phyloP scores from a whole-genome alignment of 129 eudicot species.

The Saposhnikovia divaricata region DNA sequence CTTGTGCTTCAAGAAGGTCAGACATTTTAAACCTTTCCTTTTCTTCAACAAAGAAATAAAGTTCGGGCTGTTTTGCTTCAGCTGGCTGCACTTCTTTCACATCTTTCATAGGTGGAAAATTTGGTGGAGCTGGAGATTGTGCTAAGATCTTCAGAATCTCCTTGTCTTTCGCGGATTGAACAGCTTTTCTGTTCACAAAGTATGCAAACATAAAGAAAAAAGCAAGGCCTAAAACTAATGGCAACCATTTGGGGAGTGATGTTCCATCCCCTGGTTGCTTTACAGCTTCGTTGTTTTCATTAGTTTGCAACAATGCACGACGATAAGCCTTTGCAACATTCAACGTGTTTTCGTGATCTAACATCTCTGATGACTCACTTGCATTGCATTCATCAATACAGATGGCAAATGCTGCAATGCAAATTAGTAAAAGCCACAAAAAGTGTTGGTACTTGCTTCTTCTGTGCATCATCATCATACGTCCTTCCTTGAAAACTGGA shows the following conservation, averaged over 20 bases:
- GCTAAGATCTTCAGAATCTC: constrained; percentile 5
- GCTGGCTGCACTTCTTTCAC: constrained; percentile 20
- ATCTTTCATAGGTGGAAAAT: constrained; percentile 16
- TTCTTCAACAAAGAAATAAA: constrained; percentile 50
- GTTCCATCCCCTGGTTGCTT: neutral
- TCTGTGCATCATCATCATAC: neutral
- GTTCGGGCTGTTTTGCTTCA: constrained; percentile 32
- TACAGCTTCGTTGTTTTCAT: neutral
- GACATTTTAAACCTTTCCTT: constrained; percentile 41
- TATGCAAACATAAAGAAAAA: constrained; percentile 25
- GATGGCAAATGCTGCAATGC: neutral
- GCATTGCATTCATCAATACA: neutral
- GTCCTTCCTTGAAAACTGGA: neutral
- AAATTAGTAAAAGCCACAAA: neutral
- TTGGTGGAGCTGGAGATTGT: constrained; percentile 24
- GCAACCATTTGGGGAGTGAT: constrained; percentile 4
- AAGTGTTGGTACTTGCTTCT: neutral
- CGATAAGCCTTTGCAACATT: neutral
- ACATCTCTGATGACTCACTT: neutral
- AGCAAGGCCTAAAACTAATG: constrained; percentile 24
- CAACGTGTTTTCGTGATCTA: neutral
- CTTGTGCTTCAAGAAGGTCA: constrained; percentile 61
- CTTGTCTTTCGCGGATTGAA: constrained; percentile 17
- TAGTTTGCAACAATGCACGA: neutral
- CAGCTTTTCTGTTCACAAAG: constrained; percentile 15